Evolutionary conservation across 179 eudicot species (phyloP), one percentile per base, ranked within the genome.

Genomic region (Camellia oleifera): DNA sequence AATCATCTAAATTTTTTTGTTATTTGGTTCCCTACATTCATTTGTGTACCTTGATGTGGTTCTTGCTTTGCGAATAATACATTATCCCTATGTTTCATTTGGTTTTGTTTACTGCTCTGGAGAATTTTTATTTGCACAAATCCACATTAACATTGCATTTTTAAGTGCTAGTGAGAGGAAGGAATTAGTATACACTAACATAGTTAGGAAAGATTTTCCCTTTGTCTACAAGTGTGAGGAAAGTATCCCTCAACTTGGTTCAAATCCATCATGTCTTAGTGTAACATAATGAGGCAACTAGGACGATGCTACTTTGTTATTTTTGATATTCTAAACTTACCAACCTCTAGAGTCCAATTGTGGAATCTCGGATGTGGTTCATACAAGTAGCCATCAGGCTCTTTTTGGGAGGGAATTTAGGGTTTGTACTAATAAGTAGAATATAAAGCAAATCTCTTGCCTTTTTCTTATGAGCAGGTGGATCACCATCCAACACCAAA

Each of bases 401-500:
- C 20, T 13, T 26, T 18, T 23, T 1, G 9, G 54, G 75, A 32
- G 60, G 75, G 54, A 52, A 26, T 20, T 52, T 60, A 72, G 61
- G 32, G 44, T 52, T 50, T 72, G 60, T 72, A 18, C 44, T 52
- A 72, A 14, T 32, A 20, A 50, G 2, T 20, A 13, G 9, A 50
- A 72, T n/a, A 32, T 0, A 57, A 53, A 44, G 13, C 20, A 60
- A 75, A 10, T 7, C 6, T 8, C 32, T 40, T 40, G 14, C 84
- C 84, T 81, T 78, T 77, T 82, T 82, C 78, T 64, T 77, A 72
- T 88, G 92, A 81, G 88, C 87, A 11, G 84, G 79, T 66, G 91
- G 90, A 74, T 88, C 92, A 69, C 57, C 75, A 84, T 82, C 86
- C 78, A 80, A 84, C 70, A 91, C 94, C 52, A 88, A 69, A 10